These are phyloP conservation scores for Pilatotrama ljubarskyi DNA, from an alignment of 768 basidiomycete genomes.

Conservation along the genomic window DNA sequence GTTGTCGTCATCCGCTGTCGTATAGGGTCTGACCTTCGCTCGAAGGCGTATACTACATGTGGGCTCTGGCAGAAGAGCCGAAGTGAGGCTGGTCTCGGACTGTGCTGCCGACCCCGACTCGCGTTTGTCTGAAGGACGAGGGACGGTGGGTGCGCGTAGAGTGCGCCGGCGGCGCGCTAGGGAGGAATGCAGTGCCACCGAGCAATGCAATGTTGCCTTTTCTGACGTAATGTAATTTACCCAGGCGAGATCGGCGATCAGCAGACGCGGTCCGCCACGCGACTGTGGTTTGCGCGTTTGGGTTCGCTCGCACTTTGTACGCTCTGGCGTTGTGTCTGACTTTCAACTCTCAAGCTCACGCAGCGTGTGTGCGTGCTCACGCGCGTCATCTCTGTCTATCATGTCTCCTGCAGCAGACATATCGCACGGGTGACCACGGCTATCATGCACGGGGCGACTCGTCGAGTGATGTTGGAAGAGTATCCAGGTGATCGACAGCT, in stretches of 20 bases:
- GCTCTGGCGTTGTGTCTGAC: conserved; percentile 9
- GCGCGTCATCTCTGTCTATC: conserved; percentile 1
- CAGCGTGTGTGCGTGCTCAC: not conserved
- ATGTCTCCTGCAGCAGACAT: not conserved
- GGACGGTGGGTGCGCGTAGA: not conserved
- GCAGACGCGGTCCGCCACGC: conserved; percentile 6
- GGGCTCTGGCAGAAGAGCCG: conserved; percentile 56
- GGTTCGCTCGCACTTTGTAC: not conserved
- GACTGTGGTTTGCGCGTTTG: not conserved
- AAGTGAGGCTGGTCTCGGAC: conserved; percentile 11
- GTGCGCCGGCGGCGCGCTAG: not conserved
- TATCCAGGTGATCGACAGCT: conserved; percentile 16
- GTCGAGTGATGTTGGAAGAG: not conserved
- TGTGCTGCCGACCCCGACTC: not conserved
- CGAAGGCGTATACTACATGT: conserved; percentile 84
- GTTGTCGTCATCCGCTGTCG: conserved; percentile 7
- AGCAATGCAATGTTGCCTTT: conserved; percentile 12
- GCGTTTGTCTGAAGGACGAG: not conserved
- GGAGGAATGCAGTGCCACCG: conserved; percentile 11
- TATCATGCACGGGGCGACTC: conserved; percentile 4
- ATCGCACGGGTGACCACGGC: conserved; percentile 2
- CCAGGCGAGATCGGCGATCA: conserved; percentile 11
- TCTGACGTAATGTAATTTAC: conserved; percentile 17
- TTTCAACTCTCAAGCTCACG: conserved; percentile 15
- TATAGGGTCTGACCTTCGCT: not conserved